phyloP scores from a whole-genome alignment of 257 asterid genomes.

The Solanum virginianum region DNA sequence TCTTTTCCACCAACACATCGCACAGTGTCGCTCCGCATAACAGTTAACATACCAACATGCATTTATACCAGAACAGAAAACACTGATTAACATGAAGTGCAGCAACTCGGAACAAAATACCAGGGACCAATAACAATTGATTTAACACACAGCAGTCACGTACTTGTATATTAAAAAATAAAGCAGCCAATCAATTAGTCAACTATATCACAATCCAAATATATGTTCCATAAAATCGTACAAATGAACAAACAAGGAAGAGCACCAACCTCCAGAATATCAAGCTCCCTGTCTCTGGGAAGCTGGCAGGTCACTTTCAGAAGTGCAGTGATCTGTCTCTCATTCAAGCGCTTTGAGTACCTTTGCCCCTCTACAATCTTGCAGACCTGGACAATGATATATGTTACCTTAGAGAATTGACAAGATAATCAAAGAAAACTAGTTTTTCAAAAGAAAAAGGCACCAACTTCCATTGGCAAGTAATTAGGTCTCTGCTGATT shows the following conservation, averaged over 20 bases:
- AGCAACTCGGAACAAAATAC: not conserved
- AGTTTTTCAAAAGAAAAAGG: not conserved
- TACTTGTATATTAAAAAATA: not conserved
- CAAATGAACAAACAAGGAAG: not conserved
- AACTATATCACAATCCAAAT: not conserved
- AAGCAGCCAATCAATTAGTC: not conserved
- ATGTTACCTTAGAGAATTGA: not conserved
- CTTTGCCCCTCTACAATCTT: slow-evolving; percentile 95
- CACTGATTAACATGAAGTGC: not conserved
- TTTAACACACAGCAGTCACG: not conserved
- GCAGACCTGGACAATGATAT: slow-evolving; percentile 48
- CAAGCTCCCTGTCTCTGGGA: slow-evolving; percentile 65
- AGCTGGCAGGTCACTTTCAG: slow-evolving; percentile 97
- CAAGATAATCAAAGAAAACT: not conserved
- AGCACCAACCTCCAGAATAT: slow-evolving; percentile 57
- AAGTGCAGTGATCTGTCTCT: slow-evolving; percentile 81
- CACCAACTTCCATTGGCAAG: slow-evolving; percentile 86
- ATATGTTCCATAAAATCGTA: not conserved
- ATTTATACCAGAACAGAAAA: not conserved
- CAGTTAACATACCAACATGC: not conserved
- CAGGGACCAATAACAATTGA: not conserved
- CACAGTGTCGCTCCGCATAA: not conserved
- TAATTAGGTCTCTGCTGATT: slow-evolving; percentile 79
- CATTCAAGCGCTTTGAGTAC: slow-evolving; percentile 85
- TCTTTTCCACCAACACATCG: not conserved